phyloP scores from a whole-genome alignment of 2,329 filamentous ascomycete genomes.

The Eutypella sp. region DNA sequence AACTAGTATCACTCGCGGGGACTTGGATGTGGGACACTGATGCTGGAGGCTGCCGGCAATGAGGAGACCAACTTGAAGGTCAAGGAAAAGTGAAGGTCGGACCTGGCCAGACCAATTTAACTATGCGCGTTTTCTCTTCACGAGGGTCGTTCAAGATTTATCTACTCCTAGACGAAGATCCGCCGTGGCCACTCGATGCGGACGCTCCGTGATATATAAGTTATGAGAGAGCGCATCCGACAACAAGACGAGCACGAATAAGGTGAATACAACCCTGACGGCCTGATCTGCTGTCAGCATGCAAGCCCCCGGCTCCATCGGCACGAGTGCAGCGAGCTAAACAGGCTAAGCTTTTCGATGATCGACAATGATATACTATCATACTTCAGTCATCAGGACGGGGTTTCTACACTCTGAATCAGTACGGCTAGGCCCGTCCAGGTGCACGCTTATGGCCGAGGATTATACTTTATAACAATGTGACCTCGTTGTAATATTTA shows the following conservation, averaged over 20 bases:
- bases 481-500: too few species aligned
- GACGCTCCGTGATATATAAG: not conserved
- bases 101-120: too few species aligned
- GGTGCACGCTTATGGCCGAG: too few species aligned
- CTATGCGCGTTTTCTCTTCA: too few species aligned
- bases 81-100: too few species aligned
- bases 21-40: not conserved
- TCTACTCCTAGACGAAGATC: not conserved
- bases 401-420: too few species aligned
- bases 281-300: not conserved
- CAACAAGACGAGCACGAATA: not conserved
- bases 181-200: not conserved
- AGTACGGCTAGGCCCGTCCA: too few species aligned
- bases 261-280: too few species aligned
- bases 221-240: not conserved
- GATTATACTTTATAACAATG: too few species aligned
- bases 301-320: not conserved
- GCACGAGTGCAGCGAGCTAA: not conserved
- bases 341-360: not conserved
- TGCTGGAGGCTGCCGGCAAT: not conserved
- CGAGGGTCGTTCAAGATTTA: too few species aligned
- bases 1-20: not conserved
- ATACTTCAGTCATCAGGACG: too few species aligned
- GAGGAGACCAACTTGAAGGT: not conserved
- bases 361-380: not conserved